Evolutionary conservation across 768 basidiomycete genomes (phyloP).

Genomic region (Phlebiopsis gigantea): DNA sequence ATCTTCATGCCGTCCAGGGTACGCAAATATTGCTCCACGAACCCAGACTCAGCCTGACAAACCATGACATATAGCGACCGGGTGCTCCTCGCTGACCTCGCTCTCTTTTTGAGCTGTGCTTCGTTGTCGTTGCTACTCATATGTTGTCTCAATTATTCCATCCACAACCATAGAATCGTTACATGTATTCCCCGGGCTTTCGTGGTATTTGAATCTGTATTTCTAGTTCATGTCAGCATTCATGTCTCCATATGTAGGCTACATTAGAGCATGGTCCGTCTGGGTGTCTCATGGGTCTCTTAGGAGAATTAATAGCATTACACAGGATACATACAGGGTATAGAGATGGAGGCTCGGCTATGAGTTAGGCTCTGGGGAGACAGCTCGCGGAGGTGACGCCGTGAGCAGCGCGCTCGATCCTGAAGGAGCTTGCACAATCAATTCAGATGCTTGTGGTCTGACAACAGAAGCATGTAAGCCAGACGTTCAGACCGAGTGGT

Average conservation of each 20-base stretch:
- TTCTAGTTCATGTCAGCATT: background rate
- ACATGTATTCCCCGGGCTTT: background rate
- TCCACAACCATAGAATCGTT: background rate
- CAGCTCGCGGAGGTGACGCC: background rate
- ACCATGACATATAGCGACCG: background rate
- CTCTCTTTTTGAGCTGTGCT: background rate
- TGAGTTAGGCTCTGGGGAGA: background rate
- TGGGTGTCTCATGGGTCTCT: background rate
- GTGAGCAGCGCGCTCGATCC: background rate
- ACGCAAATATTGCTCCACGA: background rate
- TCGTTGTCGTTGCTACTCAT: background rate
- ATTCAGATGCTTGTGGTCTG: background rate
- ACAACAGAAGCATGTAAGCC: background rate
- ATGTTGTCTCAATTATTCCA: background rate
- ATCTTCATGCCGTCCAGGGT: slow-evolving; percentile 23
- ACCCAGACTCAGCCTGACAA: no score
- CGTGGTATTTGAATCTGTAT: background rate
- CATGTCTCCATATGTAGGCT: background rate
- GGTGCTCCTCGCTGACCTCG: background rate
- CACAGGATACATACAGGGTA: background rate
- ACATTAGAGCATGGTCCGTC: background rate
- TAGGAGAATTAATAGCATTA: background rate
- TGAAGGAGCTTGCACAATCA: background rate
- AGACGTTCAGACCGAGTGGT: background rate
- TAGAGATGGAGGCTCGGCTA: background rate